Evolutionary conservation across 257 asterid species (phyloP).

Genomic region (Henckelia pumila): DNA sequence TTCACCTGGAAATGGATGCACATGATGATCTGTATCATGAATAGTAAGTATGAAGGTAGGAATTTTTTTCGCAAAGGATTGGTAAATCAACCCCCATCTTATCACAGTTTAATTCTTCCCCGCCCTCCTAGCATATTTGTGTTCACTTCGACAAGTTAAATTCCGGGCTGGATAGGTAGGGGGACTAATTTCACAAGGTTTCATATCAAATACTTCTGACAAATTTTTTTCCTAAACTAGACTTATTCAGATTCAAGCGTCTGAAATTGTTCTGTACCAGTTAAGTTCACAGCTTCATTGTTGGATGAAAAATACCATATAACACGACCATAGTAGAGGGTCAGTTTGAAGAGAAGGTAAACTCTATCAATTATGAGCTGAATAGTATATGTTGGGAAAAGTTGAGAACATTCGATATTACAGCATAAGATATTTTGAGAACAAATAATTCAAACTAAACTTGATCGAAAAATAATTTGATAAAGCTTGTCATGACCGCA

Average conservation of each 20-base stretch:
- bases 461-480: conserved; percentile 5
- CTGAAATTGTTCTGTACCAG: no score
- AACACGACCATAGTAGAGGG: background rate
- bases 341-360: background rate
- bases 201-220: no score
- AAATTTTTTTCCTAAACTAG: no score
- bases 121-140: conserved; percentile 19
- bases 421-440: conserved; percentile 18
- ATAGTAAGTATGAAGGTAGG: conserved; percentile 13
- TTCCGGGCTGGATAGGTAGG: no score
- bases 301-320: no score
- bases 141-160: conserved; percentile 27
- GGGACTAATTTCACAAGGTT: no score
- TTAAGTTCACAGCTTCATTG: no score
- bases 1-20: conserved; percentile 40
- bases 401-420: background rate
- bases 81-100: conserved; percentile 26
- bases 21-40: conserved; percentile 15
- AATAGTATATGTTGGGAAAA: conserved; percentile 1
- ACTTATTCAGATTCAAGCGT: no score
- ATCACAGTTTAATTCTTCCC: conserved; percentile 28
- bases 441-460: conserved; percentile 16
- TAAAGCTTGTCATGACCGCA: conserved; percentile 21
- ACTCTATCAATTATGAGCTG: background rate
- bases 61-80: conserved; percentile 1